Base-by-base conservation (phyloP, 805 yeast species). In the Candida ponderosae region DNA sequence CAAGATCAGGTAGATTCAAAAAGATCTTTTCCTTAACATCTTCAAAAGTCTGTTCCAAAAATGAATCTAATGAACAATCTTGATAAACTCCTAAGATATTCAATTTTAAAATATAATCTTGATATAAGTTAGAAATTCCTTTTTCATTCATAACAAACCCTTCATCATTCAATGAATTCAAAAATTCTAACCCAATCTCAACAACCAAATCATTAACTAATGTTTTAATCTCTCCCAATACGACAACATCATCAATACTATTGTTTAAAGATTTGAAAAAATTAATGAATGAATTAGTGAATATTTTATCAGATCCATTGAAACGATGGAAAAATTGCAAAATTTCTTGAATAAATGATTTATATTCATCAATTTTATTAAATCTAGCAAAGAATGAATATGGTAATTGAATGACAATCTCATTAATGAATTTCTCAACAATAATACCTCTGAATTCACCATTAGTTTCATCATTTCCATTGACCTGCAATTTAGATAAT, bases 331-430 rank as follows among this genome's bases (percentile, higher is more conserved):
- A 37, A 24, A 40, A 40, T 27, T 48, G 46, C 19, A 46, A 29
- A 6, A 49, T 33, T 2, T 40, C 27, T 6, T 36, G 20, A 18
- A 43, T 31, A 7, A 46, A 27, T 2, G 23, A 18, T 13, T 44
- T 43, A 33, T 41, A 47, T 8, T 32, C 24, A 3, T 40, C 41
- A 5, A 34, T 6, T 20, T 53, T 44, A n/a, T 43, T 35, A n/a
- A 40, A 33, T 9, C 50, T 46, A 27, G 46, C 53, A 39, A 56
- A 59, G 5, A 34, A 27, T n/a, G 43, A 45, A 4, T 37, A 23
- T 6, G 43, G 41, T 6, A 47, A 51, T 31, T 24, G 29, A 6
- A 24, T 24, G 6, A 24, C 11, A 8, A 24, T 11, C 6, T 24
- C 15, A 24, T 24, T 11, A 24, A 24, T 24, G 14, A 24, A 24